Conservation (phyloP, 2,329 filamentous ascomycete genomes). For the Claviceps africana region DNA sequence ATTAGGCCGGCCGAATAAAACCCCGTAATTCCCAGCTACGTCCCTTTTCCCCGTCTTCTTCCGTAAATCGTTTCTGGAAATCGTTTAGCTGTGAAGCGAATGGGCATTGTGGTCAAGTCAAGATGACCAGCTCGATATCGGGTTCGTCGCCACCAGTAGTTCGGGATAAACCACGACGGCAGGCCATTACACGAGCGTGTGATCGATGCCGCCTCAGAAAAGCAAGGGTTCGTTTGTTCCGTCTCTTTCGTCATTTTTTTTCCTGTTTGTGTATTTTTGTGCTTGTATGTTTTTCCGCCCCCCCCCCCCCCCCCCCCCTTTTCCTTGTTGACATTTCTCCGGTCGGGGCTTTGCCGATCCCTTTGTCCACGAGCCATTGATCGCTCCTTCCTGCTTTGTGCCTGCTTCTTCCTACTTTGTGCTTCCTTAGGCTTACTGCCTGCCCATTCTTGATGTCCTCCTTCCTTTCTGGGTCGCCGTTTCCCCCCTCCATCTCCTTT, state of each 20-base stretch:
- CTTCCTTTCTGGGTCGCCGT: not conserved
- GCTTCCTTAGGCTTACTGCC: too few relatives aligned
- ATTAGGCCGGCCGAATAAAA: slow-evolving; percentile 3
- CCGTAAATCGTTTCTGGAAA: not conserved
- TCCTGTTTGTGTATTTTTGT: not conserved
- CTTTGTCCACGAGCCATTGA: too few relatives aligned
- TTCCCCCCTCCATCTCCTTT: not conserved
- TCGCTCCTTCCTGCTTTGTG: too few relatives aligned
- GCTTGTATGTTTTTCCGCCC: not conserved
- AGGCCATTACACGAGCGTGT: slow-evolving; percentile 17
- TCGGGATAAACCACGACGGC: slow-evolving; percentile 8
- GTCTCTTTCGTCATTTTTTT: not conserved
- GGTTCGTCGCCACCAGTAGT: slow-evolving; percentile 7
- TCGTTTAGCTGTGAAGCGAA: not conserved
- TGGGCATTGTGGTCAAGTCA: slow-evolving; percentile 1
- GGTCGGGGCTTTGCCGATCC: too few relatives aligned
- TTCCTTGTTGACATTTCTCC: too few relatives aligned
- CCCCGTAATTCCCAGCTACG: slow-evolving; percentile 1
- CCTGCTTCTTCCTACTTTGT: too few relatives aligned
- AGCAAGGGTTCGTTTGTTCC: slow-evolving; percentile 16
- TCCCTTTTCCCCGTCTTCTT: not conserved
- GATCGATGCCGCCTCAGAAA: slow-evolving; percentile 24
- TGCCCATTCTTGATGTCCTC: too few relatives aligned
- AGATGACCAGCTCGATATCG: slow-evolving; percentile 7
- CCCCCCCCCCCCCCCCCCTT: too few relatives aligned